Evolutionary conservation across 2,329 filamentous ascomycete genomes (phyloP), one percentile per base, ranked within the genome.

Genomic region (Epichloe aotearoae): DNA sequence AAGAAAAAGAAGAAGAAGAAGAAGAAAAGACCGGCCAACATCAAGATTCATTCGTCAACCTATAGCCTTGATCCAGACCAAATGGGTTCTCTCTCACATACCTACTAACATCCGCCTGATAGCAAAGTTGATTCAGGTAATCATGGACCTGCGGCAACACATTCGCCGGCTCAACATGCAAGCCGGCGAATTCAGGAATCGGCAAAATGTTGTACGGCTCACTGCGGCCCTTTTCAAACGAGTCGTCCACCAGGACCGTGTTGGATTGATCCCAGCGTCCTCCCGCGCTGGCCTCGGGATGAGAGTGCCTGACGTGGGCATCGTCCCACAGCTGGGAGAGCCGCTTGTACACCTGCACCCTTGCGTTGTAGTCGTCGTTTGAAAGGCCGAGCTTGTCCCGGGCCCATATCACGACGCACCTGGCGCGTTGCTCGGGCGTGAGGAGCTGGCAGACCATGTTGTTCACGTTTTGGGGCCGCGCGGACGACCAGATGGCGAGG

Each of bases 401-500:
- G 5, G 74, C 84, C 89, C 90, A 96, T 50, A 83, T 69, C 17
- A 82, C 84, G 33, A 87, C 73, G 17, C 94, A 73, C 23, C 72
- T 66, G 0, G 66, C 52, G 34, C 71, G 71, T 57, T 84, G 74
- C 1, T 73, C 62, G 0, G 68, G 64, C 0, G 73, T 70, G 52
- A 95, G 74, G 0, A 95, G 74, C 46, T 78, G 69, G 3, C 70
- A 67, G 54, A 87, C 79, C 73, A 95, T 86, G 37, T 68, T 69
- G 8, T 66, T 57, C 14, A 95, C 88, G 56, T 93, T 96, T 1
- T 76, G 66, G 0, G 82, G 83, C 19, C 75, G 78, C 0, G 91
- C 89, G 6, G 88, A 95, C 1, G 91, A 95, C 89, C 91, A 98
- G 52, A 97, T 79, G 69, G 89, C 88, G 33, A 95, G 84, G 49